Base-by-base conservation (phyloP, 257 asterid genomes). In the Solanum lignicaule region DNA sequence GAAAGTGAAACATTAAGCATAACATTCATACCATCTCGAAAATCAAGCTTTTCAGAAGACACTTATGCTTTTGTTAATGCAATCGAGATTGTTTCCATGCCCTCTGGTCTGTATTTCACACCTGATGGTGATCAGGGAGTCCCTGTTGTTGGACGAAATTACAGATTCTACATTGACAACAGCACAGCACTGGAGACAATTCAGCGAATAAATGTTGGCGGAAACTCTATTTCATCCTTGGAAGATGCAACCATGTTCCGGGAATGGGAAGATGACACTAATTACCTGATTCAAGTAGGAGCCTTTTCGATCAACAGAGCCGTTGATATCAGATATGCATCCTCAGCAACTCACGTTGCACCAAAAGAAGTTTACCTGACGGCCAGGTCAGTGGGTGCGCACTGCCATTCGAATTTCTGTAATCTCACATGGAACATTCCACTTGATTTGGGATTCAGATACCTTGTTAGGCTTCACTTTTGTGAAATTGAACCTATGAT, bases 381-480 rank as follows among this genome's bases (percentile, higher is more conserved):
- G 41, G 87, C 91, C 79, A 91, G 94, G 89, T 41, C 87, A 76
- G 73, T 90, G 69, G 82, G 81, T 39, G 86, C 81, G n/a, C 88
- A 89, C 46, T 46, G 84, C 75, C 82, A 87, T 69, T 52, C 39
- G 60, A 62, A 82, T 52, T 60, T 66, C 6, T 69, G 76, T 81
- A 85, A 88, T 68, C 93, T 91, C 25, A 89, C 92, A 21, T 95
- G 96, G 98, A 87, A 75, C 87, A 92, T 93, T 86, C 91, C 93
- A 43, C 94, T 94, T 87, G 91, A 93, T 43, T 86, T 92, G 88
- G 98, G 94, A 78, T 95, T 94, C 81, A 88, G 96, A 83, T 93
- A 95, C 89, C 87, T 94, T 91, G 88, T 92, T 20, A 92, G 98
- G 87, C 95, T 95, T 85, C 96, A 95, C 88, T 94, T 90, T 78